Base-by-base conservation (phyloP, 2,329 filamentous ascomycete genomes). In the Cladosporium sp. region DNA sequence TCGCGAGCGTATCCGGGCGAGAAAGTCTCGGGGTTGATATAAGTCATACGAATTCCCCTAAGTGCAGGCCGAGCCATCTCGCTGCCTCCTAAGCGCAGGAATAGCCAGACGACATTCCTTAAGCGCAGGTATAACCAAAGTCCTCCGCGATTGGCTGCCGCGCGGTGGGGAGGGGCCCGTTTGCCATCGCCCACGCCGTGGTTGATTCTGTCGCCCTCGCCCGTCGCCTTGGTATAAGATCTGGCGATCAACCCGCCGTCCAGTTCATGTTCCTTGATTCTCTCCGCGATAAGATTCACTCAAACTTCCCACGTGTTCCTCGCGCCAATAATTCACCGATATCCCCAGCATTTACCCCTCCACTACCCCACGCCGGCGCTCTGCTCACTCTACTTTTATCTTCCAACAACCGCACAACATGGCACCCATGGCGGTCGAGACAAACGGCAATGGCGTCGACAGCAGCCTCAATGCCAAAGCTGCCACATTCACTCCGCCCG, bases 391-490 rank as follows among this genome's bases (percentile, higher is more conserved):
- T 9, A 11, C 34, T 35, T n/a, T 2, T 11, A 11, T n/a, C 34
- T 38, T 14, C 16, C n/a, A 2, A 13, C 35, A 35, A n/a, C 4
- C 34, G 9, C n/a, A 35, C 54, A 66, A 32, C 54, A 70, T 70
- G 68, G 63, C 68, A 18, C 68, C 68, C 46, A 66, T 62, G 22
- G 68, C 68, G 28, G 59, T 70, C 46, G 56, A 64, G 35, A 56
- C 55, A 42, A 63, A 66, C 57, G 59, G 59, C 53, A 54, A 60
- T 40, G 52, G 40, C 40, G 44, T 56, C 50, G 62, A 61, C 46
- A 61, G 59, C 50, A 57, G 55, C 42, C 60, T 67, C 44, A 67
- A 76, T 59, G 69, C 73, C 56, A 72, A 73, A 58, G 70, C 70
- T 22, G 60, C 68, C 35, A 58, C 68, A 11, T 73, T 72, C 63